These are phyloP conservation scores for Sedum album DNA, from an alignment of 164 flowering plant species.

Conservation along the genomic window DNA sequence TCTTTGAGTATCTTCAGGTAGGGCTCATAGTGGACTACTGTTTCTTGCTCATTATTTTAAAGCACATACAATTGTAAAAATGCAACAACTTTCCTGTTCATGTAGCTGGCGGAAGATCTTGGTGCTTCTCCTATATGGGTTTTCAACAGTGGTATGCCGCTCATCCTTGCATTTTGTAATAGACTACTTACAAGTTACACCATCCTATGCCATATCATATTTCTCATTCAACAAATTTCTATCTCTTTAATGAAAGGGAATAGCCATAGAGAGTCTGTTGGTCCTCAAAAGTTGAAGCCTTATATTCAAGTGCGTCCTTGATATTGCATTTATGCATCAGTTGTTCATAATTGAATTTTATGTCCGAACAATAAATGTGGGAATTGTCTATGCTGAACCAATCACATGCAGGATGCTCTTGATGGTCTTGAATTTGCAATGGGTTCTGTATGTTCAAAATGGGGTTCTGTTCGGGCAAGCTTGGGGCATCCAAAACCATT, in stretches of 20 bases:
- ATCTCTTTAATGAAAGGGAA: no score
- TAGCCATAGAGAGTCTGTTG: conserved; percentile 70
- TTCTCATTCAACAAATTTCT: no score
- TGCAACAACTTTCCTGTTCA: not conserved
- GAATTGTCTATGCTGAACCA: not conserved
- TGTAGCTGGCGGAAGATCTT: conserved; percentile 81
- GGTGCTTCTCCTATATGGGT: conserved; percentile 81
- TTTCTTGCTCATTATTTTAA: not conserved
- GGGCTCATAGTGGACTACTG: not conserved
- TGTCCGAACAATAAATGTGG: not conserved
- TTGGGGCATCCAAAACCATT: conserved; percentile 95
- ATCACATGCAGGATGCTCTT: conserved; percentile 54
- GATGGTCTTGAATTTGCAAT: conserved; percentile 88
- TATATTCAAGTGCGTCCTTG: conserved; percentile 54
- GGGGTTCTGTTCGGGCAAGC: conserved; percentile 88
- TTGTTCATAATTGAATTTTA: not conserved
- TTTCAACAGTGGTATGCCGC: conserved; percentile 64
- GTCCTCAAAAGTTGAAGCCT: conserved; percentile 46
- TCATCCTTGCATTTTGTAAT: not conserved
- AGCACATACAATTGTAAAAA: not conserved
- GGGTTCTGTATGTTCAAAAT: conserved; percentile 54
- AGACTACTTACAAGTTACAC: not conserved
- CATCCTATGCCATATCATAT: not conserved
- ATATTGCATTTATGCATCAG: conserved; percentile 6
- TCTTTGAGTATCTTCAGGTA: conserved; percentile 84